These are phyloP conservation scores for Rosa chinensis DNA, from an alignment of 306 rosid genomes.

Conservation along the genomic window DNA sequence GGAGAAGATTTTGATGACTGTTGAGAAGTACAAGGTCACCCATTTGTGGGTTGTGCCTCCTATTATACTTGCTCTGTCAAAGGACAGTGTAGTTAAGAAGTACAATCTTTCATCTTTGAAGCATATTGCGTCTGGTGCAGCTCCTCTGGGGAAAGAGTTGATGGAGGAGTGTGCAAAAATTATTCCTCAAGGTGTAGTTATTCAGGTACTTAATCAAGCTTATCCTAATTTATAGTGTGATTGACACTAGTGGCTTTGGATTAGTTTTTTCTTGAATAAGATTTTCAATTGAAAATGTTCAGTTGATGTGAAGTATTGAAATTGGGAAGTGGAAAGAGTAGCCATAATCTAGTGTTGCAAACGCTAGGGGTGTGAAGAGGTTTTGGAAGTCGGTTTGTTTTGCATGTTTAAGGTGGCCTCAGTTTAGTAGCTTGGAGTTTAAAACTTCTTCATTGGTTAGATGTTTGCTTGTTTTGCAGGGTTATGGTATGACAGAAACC, in stretches of 20 bases:
- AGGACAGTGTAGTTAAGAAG: conserved; percentile 51
- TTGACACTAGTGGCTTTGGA: conserved; percentile 9
- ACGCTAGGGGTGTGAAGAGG: background rate
- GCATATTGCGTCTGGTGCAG: conserved; percentile 75
- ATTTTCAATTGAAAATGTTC: background rate
- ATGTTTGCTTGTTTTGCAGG: conserved; percentile 41
- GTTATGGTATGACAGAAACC: conserved; percentile 97
- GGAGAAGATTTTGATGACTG: conserved; percentile 43
- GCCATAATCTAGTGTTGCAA: background rate
- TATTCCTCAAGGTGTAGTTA: conserved; percentile 46
- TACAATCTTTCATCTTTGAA: conserved; percentile 67
- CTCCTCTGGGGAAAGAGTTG: conserved; percentile 80
- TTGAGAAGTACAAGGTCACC: conserved; percentile 64
- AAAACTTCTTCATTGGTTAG: background rate
- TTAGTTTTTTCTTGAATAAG: background rate
- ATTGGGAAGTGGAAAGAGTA: background rate
- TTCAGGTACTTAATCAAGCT: conserved; percentile 46
- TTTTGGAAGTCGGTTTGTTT: background rate
- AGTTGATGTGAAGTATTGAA: background rate
- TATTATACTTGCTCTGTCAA: conserved; percentile 64
- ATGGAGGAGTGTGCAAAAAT: conserved; percentile 64
- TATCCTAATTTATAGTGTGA: background rate
- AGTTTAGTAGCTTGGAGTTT: background rate
- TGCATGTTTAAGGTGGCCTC: background rate
- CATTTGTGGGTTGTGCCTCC: conserved; percentile 88